Percentiles rank a stretch among this genome's conserved stretches.
Evolutionary conservation across 805 yeast species (phyloP).

Genomic region (Yamadazyma insecticola): DNA sequence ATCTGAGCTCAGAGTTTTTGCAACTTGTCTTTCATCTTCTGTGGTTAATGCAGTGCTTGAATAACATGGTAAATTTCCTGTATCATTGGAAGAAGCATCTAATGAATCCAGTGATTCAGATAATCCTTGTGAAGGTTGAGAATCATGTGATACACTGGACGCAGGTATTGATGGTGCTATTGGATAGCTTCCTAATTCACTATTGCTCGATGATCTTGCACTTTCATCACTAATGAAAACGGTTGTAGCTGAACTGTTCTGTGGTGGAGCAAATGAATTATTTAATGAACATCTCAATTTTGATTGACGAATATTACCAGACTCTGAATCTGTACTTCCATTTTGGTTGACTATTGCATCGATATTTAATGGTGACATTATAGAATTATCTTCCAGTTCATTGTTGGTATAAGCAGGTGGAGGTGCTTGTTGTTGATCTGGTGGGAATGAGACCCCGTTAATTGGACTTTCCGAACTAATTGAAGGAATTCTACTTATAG

Average conservation of each 20-base stretch:
- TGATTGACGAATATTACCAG: slow-evolving; percentile 13
- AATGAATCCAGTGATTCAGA: neutral
- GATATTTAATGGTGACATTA: slow-evolving; percentile 14
- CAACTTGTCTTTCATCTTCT: slow-evolving; percentile 4
- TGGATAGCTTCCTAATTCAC: no score
- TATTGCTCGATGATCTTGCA: neutral
- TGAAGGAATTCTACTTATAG: slow-evolving; percentile 32
- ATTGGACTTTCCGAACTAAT: slow-evolving; percentile 15
- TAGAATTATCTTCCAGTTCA: slow-evolving; percentile 3
- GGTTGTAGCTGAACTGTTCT: neutral
- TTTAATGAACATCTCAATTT: slow-evolving; percentile 24
- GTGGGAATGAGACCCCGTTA: slow-evolving; percentile 24
- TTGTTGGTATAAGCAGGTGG: slow-evolving; percentile 15
- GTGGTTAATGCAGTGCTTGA: slow-evolving; percentile 7
- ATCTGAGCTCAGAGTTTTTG: neutral
- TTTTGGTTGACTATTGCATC: slow-evolving; percentile 23
- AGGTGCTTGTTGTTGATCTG: slow-evolving; percentile 1
- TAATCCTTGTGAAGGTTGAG: neutral
- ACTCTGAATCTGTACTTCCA: neutral
- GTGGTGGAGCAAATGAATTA: slow-evolving; percentile 31
- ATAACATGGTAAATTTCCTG: slow-evolving; percentile 5
- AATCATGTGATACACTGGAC: slow-evolving; percentile 1
- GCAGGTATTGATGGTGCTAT: neutral
- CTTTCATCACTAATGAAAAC: neutral
- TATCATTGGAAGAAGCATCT: slow-evolving; percentile 1